Percentiles rank a stretch among this genome's conserved stretches.
Conservation (phyloP, 2,329 filamentous ascomycete genomes). For the Aspergillus carbonarius region DNA sequence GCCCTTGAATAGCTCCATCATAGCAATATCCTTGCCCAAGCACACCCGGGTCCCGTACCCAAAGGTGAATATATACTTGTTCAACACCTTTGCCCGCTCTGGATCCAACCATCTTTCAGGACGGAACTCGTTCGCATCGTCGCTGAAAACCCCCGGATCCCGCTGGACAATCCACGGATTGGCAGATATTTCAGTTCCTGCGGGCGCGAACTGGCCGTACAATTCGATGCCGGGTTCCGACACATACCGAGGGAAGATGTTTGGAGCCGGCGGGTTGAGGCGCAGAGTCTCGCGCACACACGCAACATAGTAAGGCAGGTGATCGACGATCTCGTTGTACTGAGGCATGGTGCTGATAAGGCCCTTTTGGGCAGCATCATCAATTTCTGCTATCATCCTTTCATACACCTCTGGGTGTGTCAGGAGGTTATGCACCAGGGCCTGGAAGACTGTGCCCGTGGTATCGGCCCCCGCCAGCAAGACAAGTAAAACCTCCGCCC, state of each 20-base stretch:
- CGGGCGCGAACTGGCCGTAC: slow-evolving; percentile 41
- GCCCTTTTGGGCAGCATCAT: slow-evolving; percentile 35
- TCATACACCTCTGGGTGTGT: slow-evolving; percentile 43
- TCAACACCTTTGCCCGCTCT: slow-evolving; percentile 43
- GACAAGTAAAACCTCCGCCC: slow-evolving; percentile 54
- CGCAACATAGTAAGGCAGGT: slow-evolving; percentile 51
- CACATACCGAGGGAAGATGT: slow-evolving; percentile 51
- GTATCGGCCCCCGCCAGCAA: slow-evolving; percentile 55
- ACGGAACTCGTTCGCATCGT: slow-evolving; percentile 41
- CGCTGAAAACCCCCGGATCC: slow-evolving; percentile 42
- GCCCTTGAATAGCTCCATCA: slow-evolving; percentile 55
- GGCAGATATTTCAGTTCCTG: slow-evolving; percentile 47
- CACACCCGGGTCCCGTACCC: slow-evolving; percentile 52
- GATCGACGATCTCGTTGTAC: slow-evolving; percentile 44
- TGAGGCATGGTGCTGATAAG: slow-evolving; percentile 34
- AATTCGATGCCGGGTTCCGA: slow-evolving; percentile 37
- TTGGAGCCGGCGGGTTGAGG: slow-evolving; percentile 52
- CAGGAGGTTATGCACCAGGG: slow-evolving; percentile 47
- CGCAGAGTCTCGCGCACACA: slow-evolving; percentile 54
- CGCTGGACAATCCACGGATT: slow-evolving; percentile 52
- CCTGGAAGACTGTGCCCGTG: slow-evolving; percentile 53
- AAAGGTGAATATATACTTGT: slow-evolving; percentile 52
- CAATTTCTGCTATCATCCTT: slow-evolving; percentile 50
- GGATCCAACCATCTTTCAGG: slow-evolving; percentile 44
- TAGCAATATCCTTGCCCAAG: slow-evolving; percentile 52